phyloP scores from a whole-genome alignment of 495 filamentous ascomycete species.

The Rusavskia elegans region DNA sequence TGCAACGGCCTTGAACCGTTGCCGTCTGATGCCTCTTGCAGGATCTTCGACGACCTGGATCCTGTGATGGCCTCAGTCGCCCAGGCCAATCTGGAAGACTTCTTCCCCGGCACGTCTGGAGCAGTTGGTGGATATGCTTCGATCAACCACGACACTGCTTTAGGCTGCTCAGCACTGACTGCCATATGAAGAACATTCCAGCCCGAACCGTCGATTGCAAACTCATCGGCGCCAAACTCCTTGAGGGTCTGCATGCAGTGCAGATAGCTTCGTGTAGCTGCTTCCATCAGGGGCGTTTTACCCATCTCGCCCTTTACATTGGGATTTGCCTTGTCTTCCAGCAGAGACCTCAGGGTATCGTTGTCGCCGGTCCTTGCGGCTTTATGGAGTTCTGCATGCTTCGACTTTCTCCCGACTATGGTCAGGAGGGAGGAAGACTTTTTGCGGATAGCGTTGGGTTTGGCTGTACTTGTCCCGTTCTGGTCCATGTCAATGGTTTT shows the following conservation, averaged over 20 bases:
- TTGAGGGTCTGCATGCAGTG: slow-evolving; percentile 4
- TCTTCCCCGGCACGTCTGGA: neutral
- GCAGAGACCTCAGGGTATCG: neutral
- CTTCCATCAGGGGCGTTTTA: slow-evolving; percentile 8
- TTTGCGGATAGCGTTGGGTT: neutral
- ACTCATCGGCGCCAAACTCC: slow-evolving; percentile 6
- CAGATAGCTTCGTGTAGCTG: slow-evolving; percentile 5
- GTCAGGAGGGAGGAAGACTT: neutral
- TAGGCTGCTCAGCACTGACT: neutral
- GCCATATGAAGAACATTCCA: slow-evolving; percentile 6
- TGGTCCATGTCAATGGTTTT: neutral
- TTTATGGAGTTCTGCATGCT: slow-evolving; percentile 1
- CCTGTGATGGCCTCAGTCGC: slow-evolving; percentile 2
- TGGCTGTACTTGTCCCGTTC: neutral
- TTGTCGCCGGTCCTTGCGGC: slow-evolving; percentile 3
- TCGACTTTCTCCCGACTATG: neutral
- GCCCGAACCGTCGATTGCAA: slow-evolving; percentile 5
- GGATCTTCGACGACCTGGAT: slow-evolving; percentile 1
- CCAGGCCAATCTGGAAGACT: slow-evolving; percentile 2
- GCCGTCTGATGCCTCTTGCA: slow-evolving; percentile 5
- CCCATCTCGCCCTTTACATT: slow-evolving; percentile 1
- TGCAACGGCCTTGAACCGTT: slow-evolving; percentile 7
- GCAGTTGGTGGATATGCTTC: slow-evolving; percentile 2
- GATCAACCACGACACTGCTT: slow-evolving; percentile 5
- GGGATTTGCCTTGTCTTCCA: slow-evolving; percentile 1